phyloP scores from a whole-genome alignment of 176 grass and related monocot genomes.

The Cymbopogon citratus region DNA sequence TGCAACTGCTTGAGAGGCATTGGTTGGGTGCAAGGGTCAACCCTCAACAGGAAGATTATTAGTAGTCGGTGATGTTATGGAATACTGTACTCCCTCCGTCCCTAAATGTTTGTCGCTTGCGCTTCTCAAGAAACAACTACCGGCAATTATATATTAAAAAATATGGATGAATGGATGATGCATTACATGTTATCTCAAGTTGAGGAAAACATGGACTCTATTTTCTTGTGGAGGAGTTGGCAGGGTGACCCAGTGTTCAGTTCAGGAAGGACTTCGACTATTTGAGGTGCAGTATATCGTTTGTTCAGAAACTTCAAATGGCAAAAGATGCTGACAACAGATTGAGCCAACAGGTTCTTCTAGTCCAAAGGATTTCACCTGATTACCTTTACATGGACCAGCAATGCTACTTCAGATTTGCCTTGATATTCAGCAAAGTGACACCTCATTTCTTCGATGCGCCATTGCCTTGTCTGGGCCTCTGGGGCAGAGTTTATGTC shows the following conservation, averaged over 20 bases:
- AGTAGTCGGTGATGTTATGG: background rate
- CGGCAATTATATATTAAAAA: too few species aligned
- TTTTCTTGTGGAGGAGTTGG: background rate
- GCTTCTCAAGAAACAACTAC: too few species aligned
- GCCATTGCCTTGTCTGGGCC: background rate
- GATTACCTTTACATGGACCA: background rate
- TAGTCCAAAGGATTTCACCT: background rate
- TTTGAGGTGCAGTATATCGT: background rate
- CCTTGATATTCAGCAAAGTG: background rate
- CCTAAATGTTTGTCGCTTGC: too few species aligned
- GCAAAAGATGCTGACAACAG: conserved; percentile 10
- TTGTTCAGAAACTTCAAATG: background rate
- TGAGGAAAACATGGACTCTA: background rate
- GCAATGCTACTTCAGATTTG: background rate
- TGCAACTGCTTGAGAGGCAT: conserved; percentile 11
- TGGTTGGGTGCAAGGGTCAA: conserved; percentile 14
- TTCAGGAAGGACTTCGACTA: background rate
- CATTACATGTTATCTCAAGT: background rate
- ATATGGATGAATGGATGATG: background rate
- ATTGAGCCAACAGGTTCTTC: background rate
- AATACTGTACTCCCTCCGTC: too few species aligned
- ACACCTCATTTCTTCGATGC: background rate
- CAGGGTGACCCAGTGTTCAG: background rate
- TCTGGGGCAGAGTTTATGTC: too few species aligned
- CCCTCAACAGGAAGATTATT: conserved; percentile 1